Evolutionary conservation across 2,329 filamentous ascomycete species (phyloP).

Genomic region (Pseudogymnoascus sp.): DNA sequence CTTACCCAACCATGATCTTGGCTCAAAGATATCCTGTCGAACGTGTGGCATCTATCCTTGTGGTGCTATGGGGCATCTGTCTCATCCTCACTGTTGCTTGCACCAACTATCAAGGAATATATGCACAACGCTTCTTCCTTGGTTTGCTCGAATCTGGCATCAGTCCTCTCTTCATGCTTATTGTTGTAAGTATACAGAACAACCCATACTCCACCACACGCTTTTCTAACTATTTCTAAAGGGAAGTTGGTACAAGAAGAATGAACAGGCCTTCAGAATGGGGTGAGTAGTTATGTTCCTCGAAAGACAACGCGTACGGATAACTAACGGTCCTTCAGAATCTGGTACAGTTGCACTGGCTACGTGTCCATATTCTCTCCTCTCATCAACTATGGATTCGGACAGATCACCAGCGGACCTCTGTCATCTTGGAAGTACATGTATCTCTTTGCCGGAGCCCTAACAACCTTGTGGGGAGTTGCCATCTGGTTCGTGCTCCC

Average conservation of each 20-base stretch:
- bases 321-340: neutral
- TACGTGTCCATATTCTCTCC: conserved; percentile 38
- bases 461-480: conserved; percentile 35
- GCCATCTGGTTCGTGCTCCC: conserved; percentile 33
- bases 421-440: conserved; percentile 34
- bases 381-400: conserved; percentile 40
- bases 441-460: conserved; percentile 33
- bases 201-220: neutral
- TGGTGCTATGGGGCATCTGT: conserved; percentile 30
- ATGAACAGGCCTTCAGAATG: conserved; percentile 31
- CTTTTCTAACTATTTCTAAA: neutral
- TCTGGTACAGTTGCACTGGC: conserved; percentile 17
- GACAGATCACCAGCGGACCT: conserved; percentile 31
- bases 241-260: conserved; percentile 33
- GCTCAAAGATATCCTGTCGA: conserved; percentile 39
- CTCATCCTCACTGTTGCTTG: conserved; percentile 33
- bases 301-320: conserved; percentile 14
- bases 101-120: conserved; percentile 30
- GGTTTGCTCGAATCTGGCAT: conserved; percentile 48
- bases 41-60: conserved; percentile 31
- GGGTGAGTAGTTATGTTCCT: conserved; percentile 55
- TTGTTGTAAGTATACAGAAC: conserved; percentile 28
- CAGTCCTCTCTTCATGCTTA: conserved; percentile 48
- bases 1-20: conserved; percentile 32
- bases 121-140: conserved; percentile 44